Conservation (phyloP, 1,284 basidiomycete genomes). For the Cutaneotrichosporon mucoides region DNA sequence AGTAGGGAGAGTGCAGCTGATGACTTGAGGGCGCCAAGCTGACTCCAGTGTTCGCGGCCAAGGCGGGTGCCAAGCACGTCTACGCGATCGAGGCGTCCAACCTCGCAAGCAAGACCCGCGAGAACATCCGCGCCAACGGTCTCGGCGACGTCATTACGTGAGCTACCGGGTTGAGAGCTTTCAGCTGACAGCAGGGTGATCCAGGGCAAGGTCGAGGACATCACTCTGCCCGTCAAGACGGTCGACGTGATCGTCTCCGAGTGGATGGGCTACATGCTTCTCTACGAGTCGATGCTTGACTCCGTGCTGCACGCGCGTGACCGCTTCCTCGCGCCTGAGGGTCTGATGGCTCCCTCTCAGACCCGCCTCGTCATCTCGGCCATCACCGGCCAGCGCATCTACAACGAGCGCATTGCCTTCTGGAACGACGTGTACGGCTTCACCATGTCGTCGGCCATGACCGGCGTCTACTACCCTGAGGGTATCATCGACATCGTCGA, state of each 20-base stretch:
- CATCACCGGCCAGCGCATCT: slow-evolving; percentile 68
- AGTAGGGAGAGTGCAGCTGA: slow-evolving; percentile 3
- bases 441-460: slow-evolving; percentile 70
- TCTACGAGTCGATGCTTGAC: slow-evolving; percentile 97
- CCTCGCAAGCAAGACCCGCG: slow-evolving; percentile 74
- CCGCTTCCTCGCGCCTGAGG: slow-evolving; percentile 57
- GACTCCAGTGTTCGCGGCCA: slow-evolving; percentile 71
- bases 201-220: slow-evolving; percentile 81
- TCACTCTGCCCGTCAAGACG: slow-evolving; percentile 62
- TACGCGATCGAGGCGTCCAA: slow-evolving; percentile 90
- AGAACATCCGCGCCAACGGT: slow-evolving; percentile 76
- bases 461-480: slow-evolving; percentile 61
- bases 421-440: slow-evolving; percentile 93
- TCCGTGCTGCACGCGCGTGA: slow-evolving; percentile 62
- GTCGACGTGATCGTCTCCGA: slow-evolving; percentile 95
- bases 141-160: slow-evolving; percentile 71
- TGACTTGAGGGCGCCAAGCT: neutral
- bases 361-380: slow-evolving; percentile 78
- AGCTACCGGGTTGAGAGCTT: slow-evolving; percentile 25
- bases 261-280: slow-evolving; percentile 91
- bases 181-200: slow-evolving; percentile 58
- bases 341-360: slow-evolving; percentile 90
- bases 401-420: slow-evolving; percentile 76
- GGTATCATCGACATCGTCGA: slow-evolving; percentile 76
- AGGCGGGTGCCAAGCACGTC: slow-evolving; percentile 85